Evolutionary conservation across 257 asterid genomes (phyloP).

Genomic region (Oldenlandia corymbosa): DNA sequence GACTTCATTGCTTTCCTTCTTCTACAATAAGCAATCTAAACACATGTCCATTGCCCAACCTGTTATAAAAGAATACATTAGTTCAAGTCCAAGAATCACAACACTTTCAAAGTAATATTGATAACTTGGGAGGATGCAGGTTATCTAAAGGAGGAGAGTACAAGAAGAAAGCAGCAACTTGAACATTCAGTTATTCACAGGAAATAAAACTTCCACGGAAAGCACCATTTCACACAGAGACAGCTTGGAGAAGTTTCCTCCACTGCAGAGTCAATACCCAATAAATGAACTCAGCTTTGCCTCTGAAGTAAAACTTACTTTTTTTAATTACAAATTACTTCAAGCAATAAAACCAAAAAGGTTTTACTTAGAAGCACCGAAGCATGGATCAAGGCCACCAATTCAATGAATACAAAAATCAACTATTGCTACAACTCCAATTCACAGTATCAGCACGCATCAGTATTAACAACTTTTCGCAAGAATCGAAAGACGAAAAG

Average conservation of each 20-base stretch:
- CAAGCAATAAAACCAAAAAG: constrained; percentile 1
- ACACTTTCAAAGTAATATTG: neutral
- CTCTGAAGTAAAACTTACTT: constrained; percentile 9
- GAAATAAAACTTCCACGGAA: neutral
- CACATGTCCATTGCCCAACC: constrained; percentile 31
- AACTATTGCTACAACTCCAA: neutral
- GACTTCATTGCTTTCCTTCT: constrained; percentile 50
- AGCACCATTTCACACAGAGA: neutral
- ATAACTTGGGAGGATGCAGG: neutral
- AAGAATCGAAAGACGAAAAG: neutral
- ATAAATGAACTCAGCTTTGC: neutral
- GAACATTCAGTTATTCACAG: neutral
- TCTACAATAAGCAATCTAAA: constrained; percentile 28
- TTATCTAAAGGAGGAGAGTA: constrained; percentile 1
- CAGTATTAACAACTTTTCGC: neutral
- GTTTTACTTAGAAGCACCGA: neutral
- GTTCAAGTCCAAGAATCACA: constrained; percentile 5
- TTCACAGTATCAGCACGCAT: neutral
- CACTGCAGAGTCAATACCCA: neutral
- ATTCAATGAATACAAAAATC: constrained; percentile 2
- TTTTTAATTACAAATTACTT: neutral
- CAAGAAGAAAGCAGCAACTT: constrained; percentile 1
- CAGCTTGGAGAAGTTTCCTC: constrained; percentile 2
- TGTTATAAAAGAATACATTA: constrained; percentile 22
- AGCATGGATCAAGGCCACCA: constrained; percentile 2